Evolutionary conservation across 768 basidiomycete species (phyloP), one percentile per base, ranked within the genome.

Genomic region (Suillus ampliporus): DNA sequence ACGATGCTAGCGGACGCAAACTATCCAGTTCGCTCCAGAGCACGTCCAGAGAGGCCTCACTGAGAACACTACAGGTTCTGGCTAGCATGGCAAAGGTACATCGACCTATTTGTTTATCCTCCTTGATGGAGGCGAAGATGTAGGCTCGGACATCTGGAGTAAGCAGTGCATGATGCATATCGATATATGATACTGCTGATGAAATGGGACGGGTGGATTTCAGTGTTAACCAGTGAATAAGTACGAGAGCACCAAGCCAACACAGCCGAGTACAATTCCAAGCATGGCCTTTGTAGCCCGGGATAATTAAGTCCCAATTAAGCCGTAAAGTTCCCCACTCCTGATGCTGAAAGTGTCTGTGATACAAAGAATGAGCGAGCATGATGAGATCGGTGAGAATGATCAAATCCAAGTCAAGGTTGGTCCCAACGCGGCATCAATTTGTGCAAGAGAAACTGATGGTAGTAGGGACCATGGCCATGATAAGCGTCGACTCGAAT

Each of bases 11-110:
- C 1, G 53, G 53, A 21, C 38, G 38, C 35, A 54, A 11, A 54
- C 53, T 54, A 54, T 54, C 35, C 21, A 54, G 21, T 54, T 54
- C 53, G 21, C 35, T 54, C 53, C 53, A 54, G 14, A 54, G 35
- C 13, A 21, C 14, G 9, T 54, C 53, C 21, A 54, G 34, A 54
- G 53, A 54, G 2, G 53, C 53, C 5, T 54, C 53, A 15, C 35
- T 38, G 9, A 54, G 53, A 21, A 21, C 53, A 3, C 9, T 54
- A 5, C 53, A 54, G 14, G 53, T 54, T 54, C 53, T 54, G 21
- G 53, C 53, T 54, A 54, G 35, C 35, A 37, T 23, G 8, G 53
- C 53, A 21, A 54, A 54, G 5, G 35, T 54, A 37, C 14, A 37
- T 23, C 53, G 53, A 23, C 34, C 35, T 15, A 9, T 5, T 38